A percentile compares a stretch with the other conserved stretches of the same genome.
These are phyloP conservation scores for Penicillium bovifimosum DNA, from an alignment of 495 filamentous ascomycete genomes.

Conservation along the genomic window DNA sequence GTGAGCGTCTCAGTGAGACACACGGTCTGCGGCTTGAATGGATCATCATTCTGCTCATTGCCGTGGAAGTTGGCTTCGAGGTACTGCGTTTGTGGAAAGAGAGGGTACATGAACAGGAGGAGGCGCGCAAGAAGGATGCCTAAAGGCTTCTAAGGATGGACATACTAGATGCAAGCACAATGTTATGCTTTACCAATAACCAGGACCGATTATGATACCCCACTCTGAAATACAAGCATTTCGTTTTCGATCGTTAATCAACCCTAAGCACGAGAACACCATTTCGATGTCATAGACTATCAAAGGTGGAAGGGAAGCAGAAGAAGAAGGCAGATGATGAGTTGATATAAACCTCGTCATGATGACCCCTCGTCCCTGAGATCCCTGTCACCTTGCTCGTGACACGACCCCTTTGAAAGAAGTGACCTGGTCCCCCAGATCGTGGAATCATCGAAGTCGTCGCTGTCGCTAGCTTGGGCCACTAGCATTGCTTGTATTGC, in stretches of 20 bases:
- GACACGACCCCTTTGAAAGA: too few species aligned
- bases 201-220: conserved; percentile 13
- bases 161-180: neutral
- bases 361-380: too few species aligned
- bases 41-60: conserved; percentile 93
- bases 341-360: too few species aligned
- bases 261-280: neutral
- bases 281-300: too few species aligned
- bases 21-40: conserved; percentile 86
- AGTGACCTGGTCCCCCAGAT: too few species aligned
- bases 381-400: too few species aligned
- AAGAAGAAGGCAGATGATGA: too few species aligned
- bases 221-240: conserved; percentile 3
- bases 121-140: conserved; percentile 21
- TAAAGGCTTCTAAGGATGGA: neutral
- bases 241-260: neutral
- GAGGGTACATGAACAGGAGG: conserved; percentile 41
- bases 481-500: too few species aligned
- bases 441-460: too few species aligned
- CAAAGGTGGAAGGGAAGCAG: too few species aligned
- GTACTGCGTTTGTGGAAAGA: conserved; percentile 57
- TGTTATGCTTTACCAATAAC: neutral
- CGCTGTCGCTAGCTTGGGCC: too few species aligned
- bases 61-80: conserved; percentile 79
- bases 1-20: conserved; percentile 84